phyloP scores from a whole-genome alignment of 2,329 filamentous ascomycete species.

The Neurospora sp. region DNA sequence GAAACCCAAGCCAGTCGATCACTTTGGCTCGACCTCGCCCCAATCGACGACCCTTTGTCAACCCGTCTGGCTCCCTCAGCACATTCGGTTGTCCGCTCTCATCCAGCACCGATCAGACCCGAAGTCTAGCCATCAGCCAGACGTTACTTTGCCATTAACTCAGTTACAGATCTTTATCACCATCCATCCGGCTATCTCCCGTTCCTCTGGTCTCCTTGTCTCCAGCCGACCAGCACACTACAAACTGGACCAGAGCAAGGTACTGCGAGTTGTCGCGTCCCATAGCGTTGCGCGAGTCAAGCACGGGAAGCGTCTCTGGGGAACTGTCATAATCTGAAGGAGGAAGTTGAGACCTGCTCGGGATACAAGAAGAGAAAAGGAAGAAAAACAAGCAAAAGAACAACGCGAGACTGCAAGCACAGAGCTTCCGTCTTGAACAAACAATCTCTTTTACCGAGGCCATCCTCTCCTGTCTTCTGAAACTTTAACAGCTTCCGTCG shows the following conservation, averaged over 20 bases:
- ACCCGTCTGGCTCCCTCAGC: neutral
- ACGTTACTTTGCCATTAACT: neutral
- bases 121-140: neutral
- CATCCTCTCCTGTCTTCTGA: constrained; percentile 7
- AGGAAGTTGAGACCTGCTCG: constrained; percentile 1
- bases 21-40: neutral
- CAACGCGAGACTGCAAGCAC: constrained; percentile 40
- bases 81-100: neutral
- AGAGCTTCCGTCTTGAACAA: constrained; percentile 49
- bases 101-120: neutral
- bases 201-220: neutral
- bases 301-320: neutral
- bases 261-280: neutral
- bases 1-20: neutral
- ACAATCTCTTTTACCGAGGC: constrained; percentile 23
- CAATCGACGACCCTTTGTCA: neutral
- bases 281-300: constrained; percentile 3
- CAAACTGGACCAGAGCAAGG: neutral
- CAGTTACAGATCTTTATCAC: neutral
- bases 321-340: constrained; percentile 1
- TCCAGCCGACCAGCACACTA: neutral
- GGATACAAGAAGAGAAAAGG: constrained; percentile 3
- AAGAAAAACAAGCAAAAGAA: constrained; percentile 3
- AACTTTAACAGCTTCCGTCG: constrained; percentile 11
- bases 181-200: neutral